A percentile compares a stretch with the other conserved stretches of the same genome.
Conservation (phyloP, 768 basidiomycete species). For the Macrolepiota dolichaula region DNA sequence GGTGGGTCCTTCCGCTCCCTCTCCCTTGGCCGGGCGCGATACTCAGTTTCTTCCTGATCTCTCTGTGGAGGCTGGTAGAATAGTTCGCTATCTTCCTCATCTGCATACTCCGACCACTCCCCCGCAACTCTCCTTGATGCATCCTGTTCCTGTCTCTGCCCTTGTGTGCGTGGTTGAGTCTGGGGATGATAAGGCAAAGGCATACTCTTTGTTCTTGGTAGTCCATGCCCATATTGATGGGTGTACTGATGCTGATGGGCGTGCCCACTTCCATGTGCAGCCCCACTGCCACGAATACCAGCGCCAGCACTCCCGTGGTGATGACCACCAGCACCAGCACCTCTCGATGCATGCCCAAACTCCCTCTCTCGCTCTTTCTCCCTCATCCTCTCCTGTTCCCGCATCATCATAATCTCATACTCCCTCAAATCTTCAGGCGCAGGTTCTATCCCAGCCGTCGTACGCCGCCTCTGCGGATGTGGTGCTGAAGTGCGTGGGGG, state of each 20-base stretch:
- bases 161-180: not conserved
- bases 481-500: not conserved
- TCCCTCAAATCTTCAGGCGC: conserved; percentile 8
- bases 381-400: conserved; percentile 10
- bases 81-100: conserved; percentile 14
- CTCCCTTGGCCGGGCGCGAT: conserved; percentile 11
- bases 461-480: conserved; percentile 3
- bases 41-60: conserved; percentile 12
- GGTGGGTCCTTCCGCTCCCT: conserved; percentile 11
- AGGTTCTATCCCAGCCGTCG: conserved; percentile 6
- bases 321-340: not conserved
- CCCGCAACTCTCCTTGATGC: not conserved
- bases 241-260: conserved; percentile 9
- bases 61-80: conserved; percentile 14
- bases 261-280: not conserved
- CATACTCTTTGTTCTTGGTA: conserved; percentile 52
- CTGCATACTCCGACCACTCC: conserved; percentile 16
- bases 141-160: not conserved
- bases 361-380: conserved; percentile 19
- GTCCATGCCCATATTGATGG: conserved; percentile 15
- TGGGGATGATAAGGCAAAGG: conserved; percentile 24
- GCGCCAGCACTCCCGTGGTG: too few species aligned
- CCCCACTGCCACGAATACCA: too few species aligned
- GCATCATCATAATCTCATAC: conserved; percentile 7
- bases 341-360: conserved; percentile 3